These are phyloP conservation scores for Aspergillus sclerotialis DNA, from an alignment of 2,329 filamentous ascomycete genomes.

Conservation along the genomic window DNA sequence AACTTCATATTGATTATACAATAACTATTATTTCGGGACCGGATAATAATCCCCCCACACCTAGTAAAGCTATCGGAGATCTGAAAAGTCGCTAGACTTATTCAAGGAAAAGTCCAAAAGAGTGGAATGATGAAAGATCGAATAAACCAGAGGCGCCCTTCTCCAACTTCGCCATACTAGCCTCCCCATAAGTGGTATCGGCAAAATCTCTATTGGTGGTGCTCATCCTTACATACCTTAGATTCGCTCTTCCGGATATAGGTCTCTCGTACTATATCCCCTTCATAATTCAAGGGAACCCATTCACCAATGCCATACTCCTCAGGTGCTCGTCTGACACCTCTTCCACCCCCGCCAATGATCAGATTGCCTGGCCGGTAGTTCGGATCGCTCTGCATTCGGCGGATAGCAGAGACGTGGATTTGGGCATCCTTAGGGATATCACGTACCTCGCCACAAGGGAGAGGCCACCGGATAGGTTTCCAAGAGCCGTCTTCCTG, in stretches of 20 bases:
- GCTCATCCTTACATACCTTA: constrained; percentile 22
- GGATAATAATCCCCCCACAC: too few species aligned
- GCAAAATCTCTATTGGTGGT: too few species aligned
- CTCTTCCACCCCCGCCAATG: constrained; percentile 69
- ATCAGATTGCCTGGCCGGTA: constrained; percentile 78
- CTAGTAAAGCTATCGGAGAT: too few species aligned
- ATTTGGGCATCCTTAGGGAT: constrained; percentile 64
- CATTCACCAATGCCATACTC: constrained; percentile 65
- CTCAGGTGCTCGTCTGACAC: constrained; percentile 54
- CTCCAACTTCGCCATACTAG: too few species aligned
- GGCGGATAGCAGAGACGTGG: constrained; percentile 66
- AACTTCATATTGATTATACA: too few species aligned
- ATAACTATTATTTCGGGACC: too few species aligned
- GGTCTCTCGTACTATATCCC: constrained; percentile 62
- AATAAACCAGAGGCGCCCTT: too few species aligned
- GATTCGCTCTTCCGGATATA: constrained; percentile 45
- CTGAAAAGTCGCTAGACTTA: too few species aligned
- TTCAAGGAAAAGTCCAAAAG: too few species aligned
- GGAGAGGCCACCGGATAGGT: constrained; percentile 72
- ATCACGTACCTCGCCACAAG: constrained; percentile 69
- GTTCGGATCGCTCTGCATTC: constrained; percentile 55
- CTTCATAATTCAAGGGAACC: constrained; percentile 57
- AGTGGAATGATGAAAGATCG: too few species aligned
- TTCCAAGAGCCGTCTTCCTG: constrained; percentile 67
- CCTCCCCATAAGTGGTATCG: too few species aligned